Evolutionary conservation across 225 moss, liverwort and hornwort species (phyloP).

Genomic region (Pleurozium schreberi): DNA sequence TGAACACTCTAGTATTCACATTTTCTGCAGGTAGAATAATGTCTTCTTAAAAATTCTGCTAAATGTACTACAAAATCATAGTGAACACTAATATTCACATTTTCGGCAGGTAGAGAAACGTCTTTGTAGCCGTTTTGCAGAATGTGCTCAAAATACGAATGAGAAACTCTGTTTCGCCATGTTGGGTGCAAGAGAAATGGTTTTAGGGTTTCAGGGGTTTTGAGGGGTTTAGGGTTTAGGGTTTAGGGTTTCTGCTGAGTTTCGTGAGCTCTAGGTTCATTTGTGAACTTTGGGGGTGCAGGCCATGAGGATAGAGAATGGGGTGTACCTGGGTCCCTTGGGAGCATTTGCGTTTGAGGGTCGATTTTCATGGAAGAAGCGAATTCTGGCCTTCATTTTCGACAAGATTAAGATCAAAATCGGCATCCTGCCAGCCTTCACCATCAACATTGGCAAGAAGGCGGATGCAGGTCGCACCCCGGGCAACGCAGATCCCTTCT

Average conservation of each 20-base stretch:
- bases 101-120: neutral
- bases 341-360: conserved; percentile 57
- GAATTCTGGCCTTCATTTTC: conserved; percentile 57
- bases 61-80: neutral
- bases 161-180: neutral
- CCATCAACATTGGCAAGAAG: conserved; percentile 48
- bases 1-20: neutral
- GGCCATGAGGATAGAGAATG: conserved; percentile 62
- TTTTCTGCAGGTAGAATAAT: neutral
- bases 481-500: conserved; percentile 50
- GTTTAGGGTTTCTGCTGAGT: neutral
- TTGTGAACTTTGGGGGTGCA: neutral
- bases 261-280: neutral
- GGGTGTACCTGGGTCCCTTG: conserved; percentile 62
- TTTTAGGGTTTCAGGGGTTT: no score
- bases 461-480: conserved; percentile 24
- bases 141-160: neutral
- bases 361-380: conserved; percentile 39
- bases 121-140: neutral
- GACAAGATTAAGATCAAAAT: conserved; percentile 56
- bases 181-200: neutral
- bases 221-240: no score
- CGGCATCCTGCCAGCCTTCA: conserved; percentile 58
- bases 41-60: neutral
- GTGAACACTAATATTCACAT: neutral